A percentile compares a stretch with the other conserved stretches of the same genome.
Conservation (phyloP, 345 rosid genomes). For the Clausena lansium region DNA sequence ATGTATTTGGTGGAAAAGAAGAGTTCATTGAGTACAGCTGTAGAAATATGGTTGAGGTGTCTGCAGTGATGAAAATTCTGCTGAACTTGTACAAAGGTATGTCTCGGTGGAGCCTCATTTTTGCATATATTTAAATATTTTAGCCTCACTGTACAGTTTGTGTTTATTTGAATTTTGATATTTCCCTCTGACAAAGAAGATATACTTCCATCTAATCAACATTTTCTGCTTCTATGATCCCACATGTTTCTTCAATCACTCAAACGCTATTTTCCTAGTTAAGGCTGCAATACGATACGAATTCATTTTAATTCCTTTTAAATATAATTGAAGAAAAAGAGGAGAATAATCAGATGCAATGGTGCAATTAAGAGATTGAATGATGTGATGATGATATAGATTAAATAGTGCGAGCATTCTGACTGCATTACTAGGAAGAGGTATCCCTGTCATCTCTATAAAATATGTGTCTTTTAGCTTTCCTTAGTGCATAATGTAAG, state of each 20-base stretch:
- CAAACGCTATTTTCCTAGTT: neutral
- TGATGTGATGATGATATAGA: neutral
- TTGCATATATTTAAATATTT: no score
- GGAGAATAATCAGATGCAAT: neutral
- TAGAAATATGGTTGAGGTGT: slow-evolving; percentile 47
- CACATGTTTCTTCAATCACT: neutral
- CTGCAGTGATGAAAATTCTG: slow-evolving; percentile 31
- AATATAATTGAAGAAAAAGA: neutral
- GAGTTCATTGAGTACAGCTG: slow-evolving; percentile 23
- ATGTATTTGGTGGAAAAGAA: slow-evolving; percentile 42
- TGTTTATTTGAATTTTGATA: neutral
- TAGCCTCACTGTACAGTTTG: neutral
- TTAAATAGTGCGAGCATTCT: neutral
- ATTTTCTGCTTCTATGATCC: neutral
- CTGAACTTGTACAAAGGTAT: slow-evolving; percentile 39
- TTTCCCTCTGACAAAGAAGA: neutral
- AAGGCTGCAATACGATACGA: neutral
- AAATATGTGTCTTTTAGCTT: neutral
- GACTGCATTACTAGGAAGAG: neutral
- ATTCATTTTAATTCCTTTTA: neutral
- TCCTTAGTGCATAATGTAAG: neutral
- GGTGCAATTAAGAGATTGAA: neutral
- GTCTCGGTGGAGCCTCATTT: neutral
- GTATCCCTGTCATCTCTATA: neutral
- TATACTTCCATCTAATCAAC: neutral